Evolutionary conservation across 352 stramenopile species (phyloP).

Genomic region (Phytophthora melonis): DNA sequence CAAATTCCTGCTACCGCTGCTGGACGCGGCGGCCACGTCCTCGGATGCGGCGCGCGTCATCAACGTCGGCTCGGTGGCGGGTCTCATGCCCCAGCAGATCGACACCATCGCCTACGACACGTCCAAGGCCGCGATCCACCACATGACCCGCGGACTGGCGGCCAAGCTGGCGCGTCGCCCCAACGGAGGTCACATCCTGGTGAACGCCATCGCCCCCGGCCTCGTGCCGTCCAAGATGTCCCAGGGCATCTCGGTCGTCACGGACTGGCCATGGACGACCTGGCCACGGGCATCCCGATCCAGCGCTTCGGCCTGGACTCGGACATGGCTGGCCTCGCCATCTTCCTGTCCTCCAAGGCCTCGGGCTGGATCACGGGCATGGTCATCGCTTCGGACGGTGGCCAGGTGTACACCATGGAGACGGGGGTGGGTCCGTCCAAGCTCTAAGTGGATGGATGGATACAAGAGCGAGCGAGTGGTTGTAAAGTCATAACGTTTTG

Average conservation of each 20-base stretch:
- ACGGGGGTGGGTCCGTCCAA: slow-evolving; percentile 47
- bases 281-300: slow-evolving; percentile 83
- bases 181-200: slow-evolving; percentile 91
- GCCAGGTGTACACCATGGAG: slow-evolving; percentile 64
- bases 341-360: slow-evolving; percentile 93
- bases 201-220: slow-evolving; percentile 95
- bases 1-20: slow-evolving; percentile 90
- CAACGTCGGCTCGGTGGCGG: slow-evolving; percentile 77
- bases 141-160: slow-evolving; percentile 94
- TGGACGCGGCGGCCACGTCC: slow-evolving; percentile 74
- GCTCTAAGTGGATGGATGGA: slow-evolving; percentile 30
- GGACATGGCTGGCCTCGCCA: slow-evolving; percentile 95
- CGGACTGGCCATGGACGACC: slow-evolving; percentile 57
- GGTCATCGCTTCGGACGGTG: slow-evolving; percentile 94
- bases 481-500: too few relatives aligned
- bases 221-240: slow-evolving; percentile 94
- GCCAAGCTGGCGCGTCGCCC: slow-evolving; percentile 88
- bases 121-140: slow-evolving; percentile 95
- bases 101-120: slow-evolving; percentile 94
- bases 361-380: slow-evolving; percentile 94
- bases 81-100: slow-evolving; percentile 89
- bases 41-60: slow-evolving; percentile 73
- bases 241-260: slow-evolving; percentile 69
- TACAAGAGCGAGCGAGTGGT: not conserved
- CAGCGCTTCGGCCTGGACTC: slow-evolving; percentile 81